Evolutionary conservation across 164 flowering plant species (phyloP), one percentile per base, ranked within the genome.

Genomic region (Magnolia sinica): DNA sequence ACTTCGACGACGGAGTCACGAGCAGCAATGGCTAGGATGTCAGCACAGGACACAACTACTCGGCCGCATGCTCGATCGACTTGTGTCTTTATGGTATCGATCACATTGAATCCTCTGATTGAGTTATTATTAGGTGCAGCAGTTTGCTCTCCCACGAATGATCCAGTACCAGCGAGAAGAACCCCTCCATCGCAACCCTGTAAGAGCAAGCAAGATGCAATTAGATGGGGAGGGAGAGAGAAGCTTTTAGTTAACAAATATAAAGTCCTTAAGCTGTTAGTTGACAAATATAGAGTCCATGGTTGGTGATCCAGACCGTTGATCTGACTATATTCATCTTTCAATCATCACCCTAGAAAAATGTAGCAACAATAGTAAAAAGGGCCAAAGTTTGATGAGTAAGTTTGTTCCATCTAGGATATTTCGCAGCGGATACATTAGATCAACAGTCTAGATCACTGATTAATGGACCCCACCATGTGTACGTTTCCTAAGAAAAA

Each of bases 1-100:
- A 71, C 59, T 71, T 71, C 9, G 14, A 49, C 61, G 13, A 71
- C 61, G 13, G 31, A 71, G 27, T 71, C 73, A 22, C 59, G 73
- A 22, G 73, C 73, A 50, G 73, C 73, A 2, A 71, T 71, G 73
- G 73, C 73, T 71, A 71, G 19, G 61, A 71, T 71, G 59, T 71
- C 73, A 31, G 73, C 73, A 50, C 84, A 84, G n/a, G 86, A 81
- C 22, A 84, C 86, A 0, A 84, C 81, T 1, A 9, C 27, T 5
- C 73, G 3, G 2, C 82, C 80, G 27, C 86, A 83, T 2, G 74
- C 78, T 51, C 73, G 77, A 27, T 80, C 80, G 49, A 82, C 80
- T 65, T 77, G 79, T 11, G 76, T 31, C 72, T 80, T 82, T 45
- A 80, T 77, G 64, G 4, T 23, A 51, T 77, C 80, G n/a, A 84